phyloP scores from a whole-genome alignment of 139 green algal genomes.

The Eudorina sp. region DNA sequence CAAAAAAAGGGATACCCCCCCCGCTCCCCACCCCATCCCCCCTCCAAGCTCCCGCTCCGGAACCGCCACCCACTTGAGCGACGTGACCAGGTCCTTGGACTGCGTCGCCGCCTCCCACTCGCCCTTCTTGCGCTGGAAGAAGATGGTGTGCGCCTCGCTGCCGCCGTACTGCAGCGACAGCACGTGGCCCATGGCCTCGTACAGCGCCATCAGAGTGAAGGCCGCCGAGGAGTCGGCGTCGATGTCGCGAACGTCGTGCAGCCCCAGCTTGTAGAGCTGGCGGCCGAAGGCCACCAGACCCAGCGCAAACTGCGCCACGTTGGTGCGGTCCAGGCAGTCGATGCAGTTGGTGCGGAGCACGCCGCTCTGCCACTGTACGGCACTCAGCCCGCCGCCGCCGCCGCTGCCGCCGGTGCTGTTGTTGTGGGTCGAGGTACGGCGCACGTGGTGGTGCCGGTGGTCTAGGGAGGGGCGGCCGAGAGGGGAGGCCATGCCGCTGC shows the following conservation, averaged over 20 bases:
- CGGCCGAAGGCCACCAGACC: constrained; percentile 83
- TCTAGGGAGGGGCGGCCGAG: neutral
- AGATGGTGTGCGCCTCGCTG: constrained; percentile 90
- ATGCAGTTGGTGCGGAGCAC: constrained; percentile 95
- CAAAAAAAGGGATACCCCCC: too few relatives aligned
- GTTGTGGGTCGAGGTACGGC: neutral
- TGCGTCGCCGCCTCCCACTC: constrained; percentile 80
- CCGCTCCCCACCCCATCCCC: neutral
- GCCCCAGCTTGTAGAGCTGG: constrained; percentile 80
- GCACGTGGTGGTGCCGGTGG: neutral
- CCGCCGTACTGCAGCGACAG: constrained; percentile 94
- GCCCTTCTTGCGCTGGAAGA: constrained; percentile 88
- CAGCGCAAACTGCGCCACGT: constrained; percentile 92
- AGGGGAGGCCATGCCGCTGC: neutral
- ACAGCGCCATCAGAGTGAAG: constrained; percentile 90
- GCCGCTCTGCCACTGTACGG: constrained; percentile 65
- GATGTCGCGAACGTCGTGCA: constrained; percentile 57
- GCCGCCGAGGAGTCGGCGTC: constrained; percentile 71
- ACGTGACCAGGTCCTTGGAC: constrained; percentile 66
- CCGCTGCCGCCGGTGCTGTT: neutral
- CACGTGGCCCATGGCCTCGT: constrained; percentile 92
- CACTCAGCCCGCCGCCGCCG: neutral
- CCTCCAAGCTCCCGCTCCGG: neutral
- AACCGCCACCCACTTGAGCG: constrained; percentile 50
- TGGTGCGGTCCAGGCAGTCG: constrained; percentile 98